Evolutionary conservation across 2,329 filamentous ascomycete genomes (phyloP), one percentile per base, ranked within the genome.

Genomic region (Pyrenochaeta sp.): DNA sequence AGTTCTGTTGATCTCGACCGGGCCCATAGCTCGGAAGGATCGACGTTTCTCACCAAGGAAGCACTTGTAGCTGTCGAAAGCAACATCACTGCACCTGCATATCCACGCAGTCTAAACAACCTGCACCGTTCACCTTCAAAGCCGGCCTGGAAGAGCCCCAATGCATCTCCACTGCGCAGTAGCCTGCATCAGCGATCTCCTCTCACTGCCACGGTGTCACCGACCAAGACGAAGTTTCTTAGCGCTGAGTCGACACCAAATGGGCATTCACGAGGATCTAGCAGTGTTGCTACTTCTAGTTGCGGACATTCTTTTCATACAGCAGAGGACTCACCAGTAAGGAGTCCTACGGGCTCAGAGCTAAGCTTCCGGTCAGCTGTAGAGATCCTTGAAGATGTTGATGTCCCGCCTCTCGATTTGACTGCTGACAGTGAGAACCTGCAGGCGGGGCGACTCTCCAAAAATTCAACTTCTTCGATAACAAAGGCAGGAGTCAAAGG

Each of bases 11-110:
- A 72, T n/a, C 7, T 65, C 13, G 40, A 46, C 13, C 69, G 58
- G 45, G 5, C 34, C 3, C 42, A 67, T 50, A 22, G 51, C 37
- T 30, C 42, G n/a, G 65, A 70, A 3, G 44, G 54, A 24, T 22
- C 62, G 25, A 66, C 64, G 0, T 75, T 66, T 27, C 59, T 77
- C 24, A 75, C 72, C 4, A 76, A 75, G 36, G 68, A 71, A 13
- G 66, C 72, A 1, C 57, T 64, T 2, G 64, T 65, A 37, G 54
- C 69, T 25, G 58, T 73, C 0, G 65, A 74, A 1, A 60, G 47
- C 42, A 56, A 69, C 37, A 57, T 70, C 32, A 59, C 59, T 2
- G 61, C 69, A 2, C 44, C 56, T 9, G 47, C 56, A 7, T 27
- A 52, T 1, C 54, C 59, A 8, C 55, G 47, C 6, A 63, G 62